Evolutionary conservation across 208 protist species (phyloP).

Genomic region (Acanthamoeba sp.): DNA sequence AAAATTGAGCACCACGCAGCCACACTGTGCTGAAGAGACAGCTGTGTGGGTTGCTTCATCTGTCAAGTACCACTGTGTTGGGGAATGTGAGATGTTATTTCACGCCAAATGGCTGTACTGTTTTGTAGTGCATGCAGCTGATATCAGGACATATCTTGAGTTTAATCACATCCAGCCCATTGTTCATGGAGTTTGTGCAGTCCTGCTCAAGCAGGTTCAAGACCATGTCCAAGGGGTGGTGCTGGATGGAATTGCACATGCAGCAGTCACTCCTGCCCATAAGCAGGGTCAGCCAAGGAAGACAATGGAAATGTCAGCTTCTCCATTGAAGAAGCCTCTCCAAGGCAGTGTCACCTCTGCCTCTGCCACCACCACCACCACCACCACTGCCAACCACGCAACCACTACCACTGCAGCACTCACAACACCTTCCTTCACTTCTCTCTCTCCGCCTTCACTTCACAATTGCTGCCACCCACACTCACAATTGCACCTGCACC

Average conservation of each 20-base stretch:
- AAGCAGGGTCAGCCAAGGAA: not conserved
- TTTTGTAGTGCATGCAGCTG: not conserved
- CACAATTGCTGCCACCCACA: not conserved
- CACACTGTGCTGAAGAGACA: not conserved
- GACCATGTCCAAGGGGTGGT: not conserved
- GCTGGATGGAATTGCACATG: not conserved
- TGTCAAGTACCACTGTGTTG: slow-evolving; percentile 3
- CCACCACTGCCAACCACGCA: not conserved
- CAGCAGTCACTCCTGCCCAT: not conserved
- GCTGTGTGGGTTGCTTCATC: not conserved
- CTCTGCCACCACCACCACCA: not conserved
- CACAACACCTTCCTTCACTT: not conserved
- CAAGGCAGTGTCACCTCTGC: slow-evolving; percentile 17
- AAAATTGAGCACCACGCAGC: no score
- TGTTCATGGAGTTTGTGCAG: not conserved
- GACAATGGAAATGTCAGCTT: not conserved
- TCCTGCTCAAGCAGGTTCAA: slow-evolving; percentile 9
- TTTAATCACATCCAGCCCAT: not conserved
- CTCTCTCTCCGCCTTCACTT: not conserved
- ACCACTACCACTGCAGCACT: not conserved
- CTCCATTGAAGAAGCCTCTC: not conserved
- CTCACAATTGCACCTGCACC: not conserved
- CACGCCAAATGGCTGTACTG: not conserved
- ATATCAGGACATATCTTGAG: slow-evolving; percentile 23
- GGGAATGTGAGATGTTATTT: not conserved